Evolutionary conservation across 345 rosid genomes (phyloP).

Genomic region (Stellera chamaejasme): DNA sequence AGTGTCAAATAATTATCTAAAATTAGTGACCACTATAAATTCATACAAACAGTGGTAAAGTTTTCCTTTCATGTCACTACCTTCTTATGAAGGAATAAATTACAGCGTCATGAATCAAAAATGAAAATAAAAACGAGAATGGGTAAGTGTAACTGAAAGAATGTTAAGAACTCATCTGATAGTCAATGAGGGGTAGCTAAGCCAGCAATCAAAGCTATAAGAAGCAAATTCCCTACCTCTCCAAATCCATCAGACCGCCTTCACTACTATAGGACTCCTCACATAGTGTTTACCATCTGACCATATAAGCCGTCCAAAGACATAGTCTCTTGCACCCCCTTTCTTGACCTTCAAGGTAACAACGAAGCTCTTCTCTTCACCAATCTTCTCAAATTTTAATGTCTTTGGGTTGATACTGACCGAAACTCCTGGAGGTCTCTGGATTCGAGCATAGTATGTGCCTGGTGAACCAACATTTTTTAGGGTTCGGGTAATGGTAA

Average conservation of each 20-base stretch:
- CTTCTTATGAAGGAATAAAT: too few relatives aligned
- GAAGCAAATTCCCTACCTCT: background rate
- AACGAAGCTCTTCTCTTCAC: constrained; percentile 51
- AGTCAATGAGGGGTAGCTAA: too few relatives aligned
- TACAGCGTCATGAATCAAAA: background rate
- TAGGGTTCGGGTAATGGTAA: constrained; percentile 38
- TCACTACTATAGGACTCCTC: constrained; percentile 68
- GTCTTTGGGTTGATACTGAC: constrained; percentile 39
- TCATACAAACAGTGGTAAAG: too few relatives aligned
- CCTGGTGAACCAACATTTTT: constrained; percentile 72
- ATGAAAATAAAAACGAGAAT: background rate
- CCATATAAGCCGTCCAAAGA: constrained; percentile 65
- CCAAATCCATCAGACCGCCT: constrained; percentile 12
- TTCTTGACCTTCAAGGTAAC: constrained; percentile 27
- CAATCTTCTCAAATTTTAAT: constrained; percentile 39
- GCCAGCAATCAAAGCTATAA: background rate
- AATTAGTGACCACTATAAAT: too few relatives aligned
- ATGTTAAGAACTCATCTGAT: too few relatives aligned
- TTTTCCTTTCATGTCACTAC: too few relatives aligned
- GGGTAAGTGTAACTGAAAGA: too few relatives aligned
- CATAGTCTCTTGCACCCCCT: constrained; percentile 21
- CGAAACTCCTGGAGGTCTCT: constrained; percentile 37
- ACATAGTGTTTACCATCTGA: constrained; percentile 54
- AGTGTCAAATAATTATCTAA: too few relatives aligned
- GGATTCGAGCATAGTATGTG: constrained; percentile 31